These are phyloP conservation scores for Ceratocystis ficicola DNA, from an alignment of 2,329 filamentous ascomycete genomes.

Conservation along the genomic window DNA sequence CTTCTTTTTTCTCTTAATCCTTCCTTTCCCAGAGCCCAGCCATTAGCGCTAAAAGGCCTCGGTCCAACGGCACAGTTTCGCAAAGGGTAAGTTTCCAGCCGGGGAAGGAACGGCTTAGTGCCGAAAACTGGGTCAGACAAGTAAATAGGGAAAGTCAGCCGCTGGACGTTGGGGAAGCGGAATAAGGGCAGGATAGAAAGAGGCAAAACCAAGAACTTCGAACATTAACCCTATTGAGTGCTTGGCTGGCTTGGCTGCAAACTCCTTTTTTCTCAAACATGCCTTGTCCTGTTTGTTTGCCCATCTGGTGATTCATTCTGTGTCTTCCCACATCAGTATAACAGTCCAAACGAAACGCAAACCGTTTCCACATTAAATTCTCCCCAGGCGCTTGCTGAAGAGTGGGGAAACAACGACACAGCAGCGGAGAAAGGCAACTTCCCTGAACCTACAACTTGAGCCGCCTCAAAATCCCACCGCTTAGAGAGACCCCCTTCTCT, in stretches of 20 bases:
- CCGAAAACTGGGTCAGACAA: conserved; percentile 12
- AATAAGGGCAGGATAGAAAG: background rate
- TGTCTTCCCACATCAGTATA: background rate
- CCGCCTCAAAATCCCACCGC: background rate
- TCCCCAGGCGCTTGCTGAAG: background rate
- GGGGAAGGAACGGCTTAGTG: conserved; percentile 13
- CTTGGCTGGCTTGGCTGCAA: conserved; percentile 4
- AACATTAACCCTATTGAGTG: background rate
- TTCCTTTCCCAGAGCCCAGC: conserved; percentile 1
- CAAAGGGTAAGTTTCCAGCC: background rate
- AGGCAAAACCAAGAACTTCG: background rate
- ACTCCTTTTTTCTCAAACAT: background rate
- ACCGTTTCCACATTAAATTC: background rate
- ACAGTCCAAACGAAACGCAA: background rate
- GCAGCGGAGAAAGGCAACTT: background rate
- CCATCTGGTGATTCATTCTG: background rate
- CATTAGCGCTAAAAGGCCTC: background rate
- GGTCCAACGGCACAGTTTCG: conserved; percentile 14
- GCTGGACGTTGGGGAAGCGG: background rate
- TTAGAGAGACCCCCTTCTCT: background rate
- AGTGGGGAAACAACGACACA: background rate
- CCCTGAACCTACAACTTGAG: background rate
- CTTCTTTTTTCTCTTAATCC: background rate
- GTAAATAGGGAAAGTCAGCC: background rate
- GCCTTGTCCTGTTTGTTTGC: background rate